Percentiles rank a stretch among this genome's conserved stretches.
These are phyloP conservation scores for Castanospermum australe DNA, from an alignment of 306 rosid species.

Conservation along the genomic window DNA sequence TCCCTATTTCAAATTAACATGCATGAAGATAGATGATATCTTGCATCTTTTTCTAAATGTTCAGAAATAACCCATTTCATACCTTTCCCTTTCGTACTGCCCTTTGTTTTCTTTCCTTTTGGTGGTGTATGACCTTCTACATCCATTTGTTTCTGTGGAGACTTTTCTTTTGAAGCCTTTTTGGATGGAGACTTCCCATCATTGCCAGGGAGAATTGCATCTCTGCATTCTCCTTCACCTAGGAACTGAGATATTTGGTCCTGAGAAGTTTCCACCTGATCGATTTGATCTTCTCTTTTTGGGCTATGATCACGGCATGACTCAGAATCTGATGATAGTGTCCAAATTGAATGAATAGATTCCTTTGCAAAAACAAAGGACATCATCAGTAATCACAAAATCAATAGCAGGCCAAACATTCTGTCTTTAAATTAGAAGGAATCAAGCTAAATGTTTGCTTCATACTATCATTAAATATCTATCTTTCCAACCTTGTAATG, in stretches of 20 bases:
- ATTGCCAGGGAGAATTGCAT: constrained; percentile 33
- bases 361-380: constrained; percentile 40
- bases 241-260: constrained; percentile 31
- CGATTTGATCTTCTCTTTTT: constrained; percentile 31
- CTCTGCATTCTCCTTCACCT: constrained; percentile 32
- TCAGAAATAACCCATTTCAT: constrained; percentile 12
- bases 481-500: background rate
- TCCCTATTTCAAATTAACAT: background rate
- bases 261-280: constrained; percentile 45
- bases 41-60: background rate
- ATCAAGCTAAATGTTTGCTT: background rate
- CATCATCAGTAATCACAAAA: constrained; percentile 32
- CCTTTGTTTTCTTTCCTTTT: constrained; percentile 48
- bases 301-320: constrained; percentile 42
- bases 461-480: background rate
- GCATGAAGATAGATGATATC: constrained; percentile 13
- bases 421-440: background rate
- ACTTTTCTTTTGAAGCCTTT: constrained; percentile 47
- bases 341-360: constrained; percentile 54
- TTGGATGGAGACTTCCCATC: constrained; percentile 52
- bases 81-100: constrained; percentile 46
- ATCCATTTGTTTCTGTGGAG: constrained; percentile 37
- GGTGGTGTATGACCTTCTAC: constrained; percentile 31
- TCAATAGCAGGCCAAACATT: background rate
- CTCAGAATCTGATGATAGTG: constrained; percentile 79